These are phyloP conservation scores for Metschnikowia henanensis DNA, from an alignment of 805 yeast species.

Conservation along the genomic window DNA sequence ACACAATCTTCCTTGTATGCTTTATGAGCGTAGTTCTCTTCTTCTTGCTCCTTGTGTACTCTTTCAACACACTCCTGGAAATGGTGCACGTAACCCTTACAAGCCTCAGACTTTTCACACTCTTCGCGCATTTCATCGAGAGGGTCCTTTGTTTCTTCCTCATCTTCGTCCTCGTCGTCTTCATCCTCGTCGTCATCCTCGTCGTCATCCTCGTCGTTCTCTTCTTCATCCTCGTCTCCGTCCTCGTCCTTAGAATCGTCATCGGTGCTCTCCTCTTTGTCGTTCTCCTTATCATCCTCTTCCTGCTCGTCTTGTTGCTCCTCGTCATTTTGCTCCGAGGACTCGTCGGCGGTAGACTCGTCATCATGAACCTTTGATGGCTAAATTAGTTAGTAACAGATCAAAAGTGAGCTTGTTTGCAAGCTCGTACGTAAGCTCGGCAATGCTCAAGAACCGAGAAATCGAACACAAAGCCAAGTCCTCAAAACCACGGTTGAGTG, in stretches of 20 bases:
- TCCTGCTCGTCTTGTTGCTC: conserved; percentile 7
- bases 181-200: conserved; percentile 64
- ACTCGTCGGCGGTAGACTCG: conserved; percentile 7
- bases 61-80: conserved; percentile 94
- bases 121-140: conserved; percentile 41
- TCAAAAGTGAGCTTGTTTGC: neutral
- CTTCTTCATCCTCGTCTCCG: conserved; percentile 45
- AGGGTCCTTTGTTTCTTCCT: conserved; percentile 18
- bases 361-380: conserved; percentile 13
- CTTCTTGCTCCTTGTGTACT: conserved; percentile 85
- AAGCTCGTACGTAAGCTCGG: no score
- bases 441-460: no score
- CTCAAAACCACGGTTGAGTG: no score
- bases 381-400: conserved; percentile 12
- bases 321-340: conserved; percentile 1
- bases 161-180: conserved; percentile 45
- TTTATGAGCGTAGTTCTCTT: conserved; percentile 76
- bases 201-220: conserved; percentile 58
- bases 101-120: conserved; percentile 65
- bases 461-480: no score
- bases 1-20: conserved; percentile 95
- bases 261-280: conserved; percentile 23
- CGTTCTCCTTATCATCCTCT: conserved; percentile 25
- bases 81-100: conserved; percentile 80
- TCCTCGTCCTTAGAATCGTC: conserved; percentile 43